phyloP scores from a whole-genome alignment of 768 basidiomycete genomes.

The Hygrophorus russula region DNA sequence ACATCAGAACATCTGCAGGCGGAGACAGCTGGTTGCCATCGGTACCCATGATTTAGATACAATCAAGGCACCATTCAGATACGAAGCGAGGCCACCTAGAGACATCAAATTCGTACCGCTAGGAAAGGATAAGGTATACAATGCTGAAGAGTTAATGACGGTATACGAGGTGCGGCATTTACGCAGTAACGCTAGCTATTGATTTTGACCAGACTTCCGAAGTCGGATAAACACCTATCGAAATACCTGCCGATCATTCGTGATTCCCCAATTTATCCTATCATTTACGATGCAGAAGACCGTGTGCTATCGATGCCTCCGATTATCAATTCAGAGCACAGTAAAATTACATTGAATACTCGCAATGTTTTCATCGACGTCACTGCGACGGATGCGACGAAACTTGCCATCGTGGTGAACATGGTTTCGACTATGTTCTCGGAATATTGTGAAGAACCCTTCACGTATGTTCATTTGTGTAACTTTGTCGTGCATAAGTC shows the following conservation, averaged over 20 bases:
- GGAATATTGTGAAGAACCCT: constrained; percentile 87
- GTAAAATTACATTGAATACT: constrained; percentile 92
- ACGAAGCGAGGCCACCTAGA: constrained; percentile 70
- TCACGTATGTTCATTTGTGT: constrained; percentile 56
- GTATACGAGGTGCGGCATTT: constrained; percentile 68
- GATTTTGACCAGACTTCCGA: constrained; percentile 3
- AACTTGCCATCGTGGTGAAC: constrained; percentile 91
- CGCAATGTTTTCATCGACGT: constrained; percentile 94
- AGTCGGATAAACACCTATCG: constrained; percentile 89
- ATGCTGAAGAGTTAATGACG: constrained; percentile 86
- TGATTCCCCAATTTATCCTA: constrained; percentile 92
- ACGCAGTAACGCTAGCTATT: background rate
- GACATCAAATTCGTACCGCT: constrained; percentile 89
- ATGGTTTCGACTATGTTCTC: constrained; percentile 97
- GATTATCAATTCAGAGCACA: constrained; percentile 95
- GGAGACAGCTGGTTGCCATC: constrained; percentile 86
- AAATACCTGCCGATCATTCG: constrained; percentile 88
- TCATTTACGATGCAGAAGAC: constrained; percentile 89
- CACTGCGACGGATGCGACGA: constrained; percentile 94
- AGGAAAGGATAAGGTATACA: constrained; percentile 67
- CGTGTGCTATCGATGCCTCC: constrained; percentile 94
- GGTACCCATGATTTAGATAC: constrained; percentile 97
- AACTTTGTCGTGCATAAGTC: background rate
- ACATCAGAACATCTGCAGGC: constrained; percentile 89
- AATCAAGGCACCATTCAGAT: constrained; percentile 77